Evolutionary conservation across 441 rosid genomes (phyloP).

Genomic region (Aquilaria agallochum): DNA sequence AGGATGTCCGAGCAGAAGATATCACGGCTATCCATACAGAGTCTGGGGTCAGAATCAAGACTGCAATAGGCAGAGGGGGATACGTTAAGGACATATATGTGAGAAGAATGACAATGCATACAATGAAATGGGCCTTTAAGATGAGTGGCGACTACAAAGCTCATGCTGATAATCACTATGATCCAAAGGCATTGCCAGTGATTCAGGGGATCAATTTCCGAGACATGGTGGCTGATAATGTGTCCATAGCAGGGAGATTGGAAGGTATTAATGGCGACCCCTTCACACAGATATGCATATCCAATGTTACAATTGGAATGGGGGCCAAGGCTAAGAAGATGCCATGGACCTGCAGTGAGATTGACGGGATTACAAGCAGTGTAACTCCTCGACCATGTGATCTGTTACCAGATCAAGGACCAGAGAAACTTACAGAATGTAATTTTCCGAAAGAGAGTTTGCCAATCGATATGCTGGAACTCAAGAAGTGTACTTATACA

Average conservation of each 20-base stretch:
- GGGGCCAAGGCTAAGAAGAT: constrained; percentile 63
- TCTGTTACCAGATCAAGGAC: constrained; percentile 44
- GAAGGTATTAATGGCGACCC: constrained; percentile 57
- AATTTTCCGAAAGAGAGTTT: constrained; percentile 52
- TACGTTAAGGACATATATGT: constrained; percentile 49
- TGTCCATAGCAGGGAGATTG: constrained; percentile 51
- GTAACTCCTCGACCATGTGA: constrained; percentile 55
- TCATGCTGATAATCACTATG: constrained; percentile 52
- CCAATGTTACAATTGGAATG: constrained; percentile 62
- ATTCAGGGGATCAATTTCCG: constrained; percentile 59
- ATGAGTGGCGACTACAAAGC: constrained; percentile 64
- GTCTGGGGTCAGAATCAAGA: constrained; percentile 59
- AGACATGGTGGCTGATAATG: constrained; percentile 56
- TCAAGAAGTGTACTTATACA: constrained; percentile 47
- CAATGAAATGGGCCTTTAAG: constrained; percentile 74
- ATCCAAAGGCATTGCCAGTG: constrained; percentile 60
- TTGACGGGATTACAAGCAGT: constrained; percentile 44
- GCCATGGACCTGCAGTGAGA: constrained; percentile 59
- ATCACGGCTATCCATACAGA: constrained; percentile 60
- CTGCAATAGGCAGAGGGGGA: constrained; percentile 67
- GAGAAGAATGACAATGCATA: constrained; percentile 47
- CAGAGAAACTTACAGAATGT: constrained; percentile 42
- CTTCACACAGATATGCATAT: constrained; percentile 54
- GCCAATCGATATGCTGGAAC: constrained; percentile 62
- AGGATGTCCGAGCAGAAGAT: constrained; percentile 60